Conservation (phyloP, 352 stramenopile species). For the Phytopythium helicoides region DNA sequence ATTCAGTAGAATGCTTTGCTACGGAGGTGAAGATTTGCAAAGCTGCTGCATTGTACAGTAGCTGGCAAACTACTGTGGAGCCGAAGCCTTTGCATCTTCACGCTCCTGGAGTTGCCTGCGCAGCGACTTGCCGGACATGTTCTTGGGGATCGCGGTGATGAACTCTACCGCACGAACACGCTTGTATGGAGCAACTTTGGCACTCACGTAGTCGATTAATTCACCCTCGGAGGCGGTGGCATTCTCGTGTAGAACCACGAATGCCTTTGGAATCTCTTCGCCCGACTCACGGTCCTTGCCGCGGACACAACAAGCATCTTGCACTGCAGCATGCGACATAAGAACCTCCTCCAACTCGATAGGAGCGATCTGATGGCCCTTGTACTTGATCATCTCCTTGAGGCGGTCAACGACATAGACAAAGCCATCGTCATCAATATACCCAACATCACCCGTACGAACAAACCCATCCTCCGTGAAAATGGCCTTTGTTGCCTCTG, state of each 20-base stretch:
- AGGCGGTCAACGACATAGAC: conserved; percentile 92
- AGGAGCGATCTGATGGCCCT: conserved; percentile 89
- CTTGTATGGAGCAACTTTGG: conserved; percentile 86
- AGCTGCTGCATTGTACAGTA: too few species aligned
- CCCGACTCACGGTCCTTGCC: conserved; percentile 60
- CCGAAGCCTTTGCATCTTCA: conserved; percentile 20
- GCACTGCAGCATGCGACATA: conserved; percentile 60
- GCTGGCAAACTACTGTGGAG: too few species aligned
- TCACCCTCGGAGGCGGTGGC: conserved; percentile 15
- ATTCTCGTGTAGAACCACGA: conserved; percentile 72
- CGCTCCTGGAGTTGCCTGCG: conserved; percentile 68
- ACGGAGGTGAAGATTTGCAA: too few species aligned
- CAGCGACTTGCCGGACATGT: conserved; percentile 85
- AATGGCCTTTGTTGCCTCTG: conserved; percentile 72
- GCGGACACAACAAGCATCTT: conserved; percentile 71
- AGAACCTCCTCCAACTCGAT: conserved; percentile 91
- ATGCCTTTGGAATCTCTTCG: conserved; percentile 88
- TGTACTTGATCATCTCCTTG: conserved; percentile 96
- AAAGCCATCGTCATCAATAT: conserved; percentile 90
- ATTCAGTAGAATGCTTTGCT: too few species aligned
- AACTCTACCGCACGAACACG: conserved; percentile 86
- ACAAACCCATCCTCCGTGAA: conserved; percentile 81
- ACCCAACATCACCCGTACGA: conserved; percentile 88
- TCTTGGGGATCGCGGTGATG: conserved; percentile 84
- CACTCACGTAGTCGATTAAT: conserved; percentile 72